Conservation (phyloP, 805 yeast genomes). For the Cyberlindnera nakhonratchasimensis region DNA sequence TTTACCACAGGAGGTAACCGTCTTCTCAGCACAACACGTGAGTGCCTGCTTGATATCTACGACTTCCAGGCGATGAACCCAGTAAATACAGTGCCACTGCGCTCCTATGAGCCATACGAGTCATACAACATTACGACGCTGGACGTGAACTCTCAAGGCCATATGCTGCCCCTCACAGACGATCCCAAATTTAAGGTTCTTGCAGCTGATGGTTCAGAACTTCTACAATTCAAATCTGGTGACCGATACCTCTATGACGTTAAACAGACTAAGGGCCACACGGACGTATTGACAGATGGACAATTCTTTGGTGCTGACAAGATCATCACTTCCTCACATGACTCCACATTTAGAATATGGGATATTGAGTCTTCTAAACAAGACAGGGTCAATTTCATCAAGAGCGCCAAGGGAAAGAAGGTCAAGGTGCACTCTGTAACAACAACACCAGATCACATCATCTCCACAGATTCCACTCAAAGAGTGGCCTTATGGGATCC, state of each 20-base stretch:
- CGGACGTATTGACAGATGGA: conserved; percentile 24
- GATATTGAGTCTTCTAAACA: conserved; percentile 19
- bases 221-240: conserved; percentile 21
- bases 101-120: conserved; percentile 14
- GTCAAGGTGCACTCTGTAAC: conserved; percentile 12
- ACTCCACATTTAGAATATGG: conserved; percentile 31
- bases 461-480: conserved; percentile 13
- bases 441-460: conserved; percentile 2
- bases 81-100: conserved; percentile 12
- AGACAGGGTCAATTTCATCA: conserved; percentile 15
- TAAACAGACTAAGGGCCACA: conserved; percentile 28
- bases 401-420: conserved; percentile 13
- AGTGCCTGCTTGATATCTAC: conserved; percentile 28
- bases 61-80: conserved; percentile 34
- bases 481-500: conserved; percentile 20
- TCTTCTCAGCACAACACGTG: conserved; percentile 22
- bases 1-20: conserved; percentile 26
- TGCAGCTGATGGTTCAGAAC: conserved; percentile 12
- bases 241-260: conserved; percentile 28
- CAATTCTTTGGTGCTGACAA: conserved; percentile 13
- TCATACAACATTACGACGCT: conserved; percentile 11
- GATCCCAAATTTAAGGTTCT: conserved; percentile 21
- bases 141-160: conserved; percentile 2
- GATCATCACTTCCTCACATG: conserved; percentile 23
- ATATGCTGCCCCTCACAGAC: conserved; percentile 11